These are phyloP conservation scores for Nakazawaea ambrosiae DNA, from an alignment of 805 yeast genomes.

Conservation along the genomic window DNA sequence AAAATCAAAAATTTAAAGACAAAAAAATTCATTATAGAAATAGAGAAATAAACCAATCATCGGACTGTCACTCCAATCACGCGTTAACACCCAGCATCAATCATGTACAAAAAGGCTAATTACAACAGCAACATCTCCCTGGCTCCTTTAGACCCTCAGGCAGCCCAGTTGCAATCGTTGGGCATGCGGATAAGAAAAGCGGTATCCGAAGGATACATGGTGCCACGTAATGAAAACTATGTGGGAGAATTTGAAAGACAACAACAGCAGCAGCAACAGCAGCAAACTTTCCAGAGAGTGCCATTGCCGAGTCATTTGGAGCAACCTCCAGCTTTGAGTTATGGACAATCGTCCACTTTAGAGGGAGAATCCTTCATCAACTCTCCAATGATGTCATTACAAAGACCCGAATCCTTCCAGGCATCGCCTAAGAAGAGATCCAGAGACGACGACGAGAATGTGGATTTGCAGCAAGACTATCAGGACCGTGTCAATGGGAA, in stretches of 20 bases:
- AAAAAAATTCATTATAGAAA: no score
- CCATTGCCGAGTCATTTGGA: conserved; percentile 34
- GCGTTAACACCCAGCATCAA: no score
- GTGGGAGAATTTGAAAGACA: conserved; percentile 14
- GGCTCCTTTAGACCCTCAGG: conserved; percentile 17
- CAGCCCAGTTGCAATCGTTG: conserved; percentile 40
- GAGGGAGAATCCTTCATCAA: conserved; percentile 10
- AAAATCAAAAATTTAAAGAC: no score
- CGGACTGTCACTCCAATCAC: no score
- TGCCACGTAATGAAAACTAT: conserved; percentile 12
- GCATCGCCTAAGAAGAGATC: conserved; percentile 1
- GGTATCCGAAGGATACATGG: conserved; percentile 51
- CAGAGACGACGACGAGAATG: conserved; percentile 6
- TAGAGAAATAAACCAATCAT: no score
- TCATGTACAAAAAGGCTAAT: conserved; percentile 8
- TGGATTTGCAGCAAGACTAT: neutral
- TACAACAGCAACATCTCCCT: neutral
- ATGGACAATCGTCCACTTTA: conserved; percentile 37
- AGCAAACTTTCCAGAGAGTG: conserved; percentile 21
- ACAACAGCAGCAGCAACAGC: conserved; percentile 11
- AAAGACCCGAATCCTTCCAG: neutral
- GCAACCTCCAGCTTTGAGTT: conserved; percentile 38
- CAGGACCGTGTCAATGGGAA: conserved; percentile 3
- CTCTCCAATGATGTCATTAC: conserved; percentile 1
- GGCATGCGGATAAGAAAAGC: conserved; percentile 72